phyloP scores from a whole-genome alignment of 2,329 filamentous ascomycete species.

The Dichotomopilus funicola region DNA sequence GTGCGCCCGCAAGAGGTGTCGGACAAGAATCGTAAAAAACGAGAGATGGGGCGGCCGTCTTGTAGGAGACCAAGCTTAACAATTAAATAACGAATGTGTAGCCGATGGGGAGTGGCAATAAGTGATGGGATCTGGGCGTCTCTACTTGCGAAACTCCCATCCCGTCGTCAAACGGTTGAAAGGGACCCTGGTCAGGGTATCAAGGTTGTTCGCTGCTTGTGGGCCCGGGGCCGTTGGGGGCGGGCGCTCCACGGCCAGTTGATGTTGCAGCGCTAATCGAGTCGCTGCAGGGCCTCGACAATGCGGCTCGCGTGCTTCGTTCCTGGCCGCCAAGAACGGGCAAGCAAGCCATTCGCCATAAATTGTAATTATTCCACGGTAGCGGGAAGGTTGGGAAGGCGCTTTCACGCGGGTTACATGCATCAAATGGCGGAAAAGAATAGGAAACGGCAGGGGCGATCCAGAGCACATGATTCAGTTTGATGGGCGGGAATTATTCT shows the following conservation, averaged over 20 bases:
- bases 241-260: constrained; percentile 12
- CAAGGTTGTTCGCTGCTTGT: neutral
- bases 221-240: neutral
- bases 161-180: constrained; percentile 19
- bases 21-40: constrained; percentile 1
- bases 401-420: no score
- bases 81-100: constrained; percentile 13
- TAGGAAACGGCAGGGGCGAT: no score
- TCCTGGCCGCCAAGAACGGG: constrained; percentile 10
- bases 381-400: no score
- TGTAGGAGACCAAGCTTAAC: constrained; percentile 4
- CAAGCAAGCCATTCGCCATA: neutral
- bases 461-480: no score
- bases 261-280: constrained; percentile 14
- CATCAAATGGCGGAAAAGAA: no score
- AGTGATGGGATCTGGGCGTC: constrained; percentile 5
- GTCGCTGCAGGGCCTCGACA: constrained; percentile 13
- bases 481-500: no score
- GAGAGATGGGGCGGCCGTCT: constrained; percentile 3
- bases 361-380: no score
- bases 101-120: constrained; percentile 10
- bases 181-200: constrained; percentile 15
- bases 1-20: no score
- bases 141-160: constrained; percentile 21
- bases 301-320: neutral